Base-by-base conservation (phyloP, 805 yeast genomes). In the Scheffersomyces ergatensis region DNA sequence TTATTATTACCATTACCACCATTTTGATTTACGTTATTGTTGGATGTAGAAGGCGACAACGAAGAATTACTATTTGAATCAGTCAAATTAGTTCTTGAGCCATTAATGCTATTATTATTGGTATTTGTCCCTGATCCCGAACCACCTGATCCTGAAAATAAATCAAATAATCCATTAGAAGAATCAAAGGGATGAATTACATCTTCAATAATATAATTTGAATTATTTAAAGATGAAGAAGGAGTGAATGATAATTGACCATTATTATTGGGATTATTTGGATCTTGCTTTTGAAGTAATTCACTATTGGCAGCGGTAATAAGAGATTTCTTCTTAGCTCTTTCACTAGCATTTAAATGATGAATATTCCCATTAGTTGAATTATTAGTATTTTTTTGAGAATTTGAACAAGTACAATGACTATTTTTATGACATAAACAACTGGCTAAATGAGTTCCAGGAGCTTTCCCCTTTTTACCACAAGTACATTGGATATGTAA, bases 401-500 rank as follows among this genome's bases (percentile, higher is more conserved):
- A 44, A n/a, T 53, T 40, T 12, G 65, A 54, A 44, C 76, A 70
- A 11, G 74, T 68, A 46, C 76, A 70, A 43, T 62, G 67, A 12
- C 64, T 57, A 45, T 55, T 65, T 43, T 64, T 66, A 47, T 62
- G 62, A 49, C 75, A 70, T 32, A 50, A 50, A 45, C 73, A 67
- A 38, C 66, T 51, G 27, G 70, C 54, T 29, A 62, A 55, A 50
- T 70, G 72, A 37, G 50, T 49, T 11, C 65, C 61, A 44, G 65
- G 65, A 37, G 67, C 49, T 59, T 72, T 60, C 42, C 78, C 65
- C 46, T 73, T 70, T 48, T 78, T 73, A 9, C 82, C 81, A 67
- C 96, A 88, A 3, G 79, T 71, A 62, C 98, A 88, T 16, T 75
- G 61, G 5, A 77, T 77, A 57, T 86, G 93, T 2, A 80, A 67